Conservation (phyloP, 495 filamentous ascomycete species). For the Tuber umbilicatum region DNA sequence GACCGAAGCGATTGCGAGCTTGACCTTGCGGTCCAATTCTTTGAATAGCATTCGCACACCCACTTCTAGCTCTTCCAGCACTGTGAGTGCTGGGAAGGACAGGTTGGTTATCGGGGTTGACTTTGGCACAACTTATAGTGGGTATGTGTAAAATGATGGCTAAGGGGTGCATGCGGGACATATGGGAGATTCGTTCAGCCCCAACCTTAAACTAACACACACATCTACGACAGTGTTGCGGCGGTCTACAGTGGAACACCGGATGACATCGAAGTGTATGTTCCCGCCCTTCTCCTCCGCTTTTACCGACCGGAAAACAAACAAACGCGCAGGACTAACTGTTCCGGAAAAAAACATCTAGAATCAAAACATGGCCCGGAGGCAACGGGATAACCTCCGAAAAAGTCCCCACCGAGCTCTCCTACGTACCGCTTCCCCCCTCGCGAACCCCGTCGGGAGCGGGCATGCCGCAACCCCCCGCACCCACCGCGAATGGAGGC, state of each 20-base stretch:
- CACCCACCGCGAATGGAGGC: not conserved
- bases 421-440: constrained; percentile 49
- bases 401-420: constrained; percentile 60
- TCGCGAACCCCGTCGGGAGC: not conserved
- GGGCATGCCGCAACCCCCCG: constrained; percentile 41
- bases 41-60: constrained; percentile 7
- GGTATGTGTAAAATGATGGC: constrained; percentile 18
- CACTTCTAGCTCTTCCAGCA: constrained; percentile 15
- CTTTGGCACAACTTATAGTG: constrained; percentile 59
- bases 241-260: constrained; percentile 68
- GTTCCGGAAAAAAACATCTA: not conserved
- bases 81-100: constrained; percentile 15
- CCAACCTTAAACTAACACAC: not conserved
- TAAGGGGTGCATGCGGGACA: not conserved
- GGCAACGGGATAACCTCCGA: constrained; percentile 64
- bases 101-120: constrained; percentile 56
- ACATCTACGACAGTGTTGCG: constrained; percentile 51
- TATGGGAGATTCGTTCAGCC: not conserved
- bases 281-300: not conserved
- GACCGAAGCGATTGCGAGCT: constrained; percentile 22
- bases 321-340: not conserved
- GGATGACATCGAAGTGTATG: constrained; percentile 50
- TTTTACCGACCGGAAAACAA: not conserved
- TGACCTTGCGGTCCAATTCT: constrained; percentile 14
- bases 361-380: constrained; percentile 68